Base-by-base conservation (phyloP, 768 basidiomycete species). In the Porpolomopsis calyptriformis region DNA sequence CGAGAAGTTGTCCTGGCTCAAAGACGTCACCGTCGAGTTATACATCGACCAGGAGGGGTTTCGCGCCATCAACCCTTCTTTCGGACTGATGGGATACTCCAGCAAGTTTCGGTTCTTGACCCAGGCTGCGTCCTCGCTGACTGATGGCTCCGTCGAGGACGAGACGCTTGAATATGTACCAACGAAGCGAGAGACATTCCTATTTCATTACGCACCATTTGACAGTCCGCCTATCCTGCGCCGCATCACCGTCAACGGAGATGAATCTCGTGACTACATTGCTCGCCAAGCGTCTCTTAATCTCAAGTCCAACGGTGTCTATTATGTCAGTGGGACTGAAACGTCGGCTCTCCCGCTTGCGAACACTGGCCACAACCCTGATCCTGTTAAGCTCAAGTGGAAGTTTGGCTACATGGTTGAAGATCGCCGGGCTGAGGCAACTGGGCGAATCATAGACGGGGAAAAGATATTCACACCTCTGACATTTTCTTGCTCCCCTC, bases 41-140 rank as follows among this genome's bases (percentile, higher is more conserved):
- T 73, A 78, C 60, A 80, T 91, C 20, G 89, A 90, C 56, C 89
- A 91, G 59, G 89, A 90, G 64, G 82, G 85, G 3, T 87, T 86
- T 54, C 76, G 86, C 20, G 69, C 73, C 14, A 68, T 80, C 4
- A 67, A 68, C 20, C 77, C 83, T 16, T 59, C 64, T 6, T 80
- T 89, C 64, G 69, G 65, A 49, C 73, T 80, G 40, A 64, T 69
- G n/a, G 76, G 77, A 8, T 75, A 75, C 54, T 54, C 64, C 43
- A 56, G 61, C 50, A 57, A 59, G 34, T 41, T 57, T 52, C 56
- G 60, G 46, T 56, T 19, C 18, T 56, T 40, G 45, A 27, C 11
- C 25, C 49, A 25, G 4, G 52, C 55, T 14, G 3, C 7, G 4
- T 52, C 55, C n/a, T 55, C 59, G 26, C 53, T 56, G 47, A 37